phyloP scores from a whole-genome alignment of 495 filamentous ascomycete genomes.

The Annulohypoxylon stygium region DNA sequence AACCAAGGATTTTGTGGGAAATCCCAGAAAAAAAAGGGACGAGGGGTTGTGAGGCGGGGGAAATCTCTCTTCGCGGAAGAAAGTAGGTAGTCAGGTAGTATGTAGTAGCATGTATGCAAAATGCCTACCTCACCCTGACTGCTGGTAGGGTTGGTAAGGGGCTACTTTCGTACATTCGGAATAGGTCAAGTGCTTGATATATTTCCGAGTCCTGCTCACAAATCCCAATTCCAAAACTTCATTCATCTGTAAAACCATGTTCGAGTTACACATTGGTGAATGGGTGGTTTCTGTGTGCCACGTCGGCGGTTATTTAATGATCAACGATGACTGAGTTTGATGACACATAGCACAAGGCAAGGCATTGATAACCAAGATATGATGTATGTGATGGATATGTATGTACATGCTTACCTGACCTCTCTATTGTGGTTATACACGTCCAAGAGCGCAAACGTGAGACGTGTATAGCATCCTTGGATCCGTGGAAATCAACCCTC shows the following conservation, averaged over 20 bases:
- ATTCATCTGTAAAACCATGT: constrained; percentile 7
- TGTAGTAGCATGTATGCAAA: not conserved
- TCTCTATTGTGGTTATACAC: constrained; percentile 1
- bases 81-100: not conserved
- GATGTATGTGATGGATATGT: not conserved
- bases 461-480: not conserved
- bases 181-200: constrained; percentile 22
- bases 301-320: constrained; percentile 41
- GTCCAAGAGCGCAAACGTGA: not conserved
- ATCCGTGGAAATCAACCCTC: not conserved
- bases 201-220: constrained; percentile 29
- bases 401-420: not conserved
- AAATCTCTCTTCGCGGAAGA: constrained; percentile 19
- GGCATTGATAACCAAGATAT: constrained; percentile 16
- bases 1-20: constrained; percentile 47
- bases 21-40: constrained; percentile 40
- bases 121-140: constrained; percentile 21
- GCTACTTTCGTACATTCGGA: constrained; percentile 15
- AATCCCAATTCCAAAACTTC: constrained; percentile 11
- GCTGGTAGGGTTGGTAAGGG: constrained; percentile 5
- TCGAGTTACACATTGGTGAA: constrained; percentile 32
- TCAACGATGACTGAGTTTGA: constrained; percentile 27
- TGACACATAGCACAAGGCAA: constrained; percentile 28
- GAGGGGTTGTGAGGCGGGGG: constrained; percentile 41
- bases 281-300: constrained; percentile 29